A percentile compares a stretch with the other conserved stretches of the same genome.
These are phyloP conservation scores for Quercus rubra DNA, from an alignment of 306 rosid genomes.

Conservation along the genomic window DNA sequence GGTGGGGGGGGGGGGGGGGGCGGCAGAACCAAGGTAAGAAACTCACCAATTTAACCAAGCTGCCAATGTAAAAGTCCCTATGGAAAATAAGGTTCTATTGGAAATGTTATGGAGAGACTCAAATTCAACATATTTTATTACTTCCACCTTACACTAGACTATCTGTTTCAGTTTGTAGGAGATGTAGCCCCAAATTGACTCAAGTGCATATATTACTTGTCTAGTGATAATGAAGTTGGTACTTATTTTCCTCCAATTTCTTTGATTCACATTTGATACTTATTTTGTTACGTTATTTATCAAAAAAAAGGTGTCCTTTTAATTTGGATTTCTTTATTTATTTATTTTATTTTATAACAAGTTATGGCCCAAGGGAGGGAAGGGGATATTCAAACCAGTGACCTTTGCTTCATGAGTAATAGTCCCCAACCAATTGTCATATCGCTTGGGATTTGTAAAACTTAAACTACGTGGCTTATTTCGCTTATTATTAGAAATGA, in stretches of 20 bases:
- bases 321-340: too few species aligned
- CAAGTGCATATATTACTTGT: background rate
- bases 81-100: background rate
- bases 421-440: too few species aligned
- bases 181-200: background rate
- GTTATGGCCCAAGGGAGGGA: too few species aligned
- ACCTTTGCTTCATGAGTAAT: too few species aligned
- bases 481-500: too few species aligned
- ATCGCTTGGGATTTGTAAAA: too few species aligned
- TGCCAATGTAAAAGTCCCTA: background rate
- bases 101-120: background rate
- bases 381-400: too few species aligned
- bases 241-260: background rate
- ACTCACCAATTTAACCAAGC: background rate
- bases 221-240: background rate
- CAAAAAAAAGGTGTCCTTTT: background rate
- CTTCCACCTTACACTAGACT: background rate
- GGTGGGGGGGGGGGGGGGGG: too few species aligned
- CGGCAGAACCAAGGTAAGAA: background rate
- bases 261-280: background rate
- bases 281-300: background rate
- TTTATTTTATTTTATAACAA: too few species aligned
- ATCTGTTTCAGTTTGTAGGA: background rate
- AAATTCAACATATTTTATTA: background rate
- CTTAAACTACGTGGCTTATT: too few species aligned